These are phyloP conservation scores for Phialophora expanda DNA, from an alignment of 2,329 filamentous ascomycete species.

Conservation along the genomic window DNA sequence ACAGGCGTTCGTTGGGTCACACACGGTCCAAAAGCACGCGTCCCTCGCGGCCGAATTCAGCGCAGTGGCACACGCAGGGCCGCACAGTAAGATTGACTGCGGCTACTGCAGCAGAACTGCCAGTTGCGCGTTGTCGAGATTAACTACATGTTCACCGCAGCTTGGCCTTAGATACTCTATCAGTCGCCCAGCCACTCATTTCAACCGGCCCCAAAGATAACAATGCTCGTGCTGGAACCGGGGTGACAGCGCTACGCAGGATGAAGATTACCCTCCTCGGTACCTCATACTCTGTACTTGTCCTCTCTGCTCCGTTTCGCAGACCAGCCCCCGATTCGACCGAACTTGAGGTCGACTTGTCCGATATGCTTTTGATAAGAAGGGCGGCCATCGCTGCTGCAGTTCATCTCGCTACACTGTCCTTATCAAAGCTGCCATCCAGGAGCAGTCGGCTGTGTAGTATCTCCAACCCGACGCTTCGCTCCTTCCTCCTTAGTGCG, in stretches of 20 bases:
- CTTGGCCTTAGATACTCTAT: neutral
- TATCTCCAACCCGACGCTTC: neutral
- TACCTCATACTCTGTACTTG: neutral
- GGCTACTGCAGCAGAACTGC: neutral
- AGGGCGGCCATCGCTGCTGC: neutral
- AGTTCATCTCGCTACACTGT: neutral
- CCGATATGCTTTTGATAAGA: neutral
- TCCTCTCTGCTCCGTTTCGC: neutral
- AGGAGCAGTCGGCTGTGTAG: neutral
- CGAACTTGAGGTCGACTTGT: neutral
- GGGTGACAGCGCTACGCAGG: neutral
- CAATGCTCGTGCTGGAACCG: neutral
- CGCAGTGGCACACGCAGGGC: neutral
- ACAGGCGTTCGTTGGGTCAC: neutral
- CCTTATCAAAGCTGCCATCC: neutral
- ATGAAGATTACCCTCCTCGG: too few species aligned
- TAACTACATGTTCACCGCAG: neutral
- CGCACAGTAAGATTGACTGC: neutral
- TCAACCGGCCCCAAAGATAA: neutral
- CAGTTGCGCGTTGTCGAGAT: neutral
- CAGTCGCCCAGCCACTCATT: neutral
- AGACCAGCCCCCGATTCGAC: neutral
- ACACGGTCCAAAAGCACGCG: neutral
- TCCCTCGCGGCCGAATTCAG: too few species aligned
- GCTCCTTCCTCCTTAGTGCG: too few species aligned